A percentile compares a stretch with the other conserved stretches of the same genome.
Conservation (phyloP, 495 filamentous ascomycete species). For the Neurospora sp. region DNA sequence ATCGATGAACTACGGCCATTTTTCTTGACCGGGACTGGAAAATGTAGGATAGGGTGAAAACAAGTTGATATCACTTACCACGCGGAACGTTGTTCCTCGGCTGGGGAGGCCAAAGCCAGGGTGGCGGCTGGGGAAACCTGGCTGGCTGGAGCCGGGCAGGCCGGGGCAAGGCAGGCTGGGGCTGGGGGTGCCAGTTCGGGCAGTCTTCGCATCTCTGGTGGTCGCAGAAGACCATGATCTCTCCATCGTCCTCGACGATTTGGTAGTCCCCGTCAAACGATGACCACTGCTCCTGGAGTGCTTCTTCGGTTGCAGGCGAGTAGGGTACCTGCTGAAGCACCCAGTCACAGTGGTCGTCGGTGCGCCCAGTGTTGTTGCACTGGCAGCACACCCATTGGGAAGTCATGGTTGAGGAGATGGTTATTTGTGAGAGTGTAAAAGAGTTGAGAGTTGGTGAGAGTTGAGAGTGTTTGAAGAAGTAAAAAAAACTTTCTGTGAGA, state of each 20-base stretch:
- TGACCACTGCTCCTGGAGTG: neutral
- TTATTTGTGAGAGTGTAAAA: neutral
- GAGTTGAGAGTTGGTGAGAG: neutral
- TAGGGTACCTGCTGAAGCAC: neutral
- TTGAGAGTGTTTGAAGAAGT: neutral
- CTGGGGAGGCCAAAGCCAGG: neutral
- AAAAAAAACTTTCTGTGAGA: neutral
- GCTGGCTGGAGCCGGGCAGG: neutral
- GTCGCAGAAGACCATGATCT: neutral
- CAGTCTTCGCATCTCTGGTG: neutral
- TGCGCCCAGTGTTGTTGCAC: neutral
- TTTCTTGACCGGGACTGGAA: too few relatives aligned
- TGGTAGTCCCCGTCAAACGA: neutral
- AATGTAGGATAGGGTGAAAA: neutral
- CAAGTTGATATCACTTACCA: neutral
- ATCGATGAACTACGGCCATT: conserved; percentile 30
- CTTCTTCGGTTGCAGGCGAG: neutral
- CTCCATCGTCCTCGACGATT: neutral
- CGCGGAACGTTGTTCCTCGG: neutral
- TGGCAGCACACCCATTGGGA: neutral
- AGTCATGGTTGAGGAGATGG: neutral
- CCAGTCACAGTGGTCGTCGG: neutral
- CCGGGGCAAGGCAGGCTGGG: neutral
- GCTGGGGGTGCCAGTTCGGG: neutral
- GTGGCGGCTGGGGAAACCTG: neutral